Evolutionary conservation across 805 yeast species (phyloP), one percentile per base, ranked within the genome.

Genomic region (Candida arabinofermentans): DNA sequence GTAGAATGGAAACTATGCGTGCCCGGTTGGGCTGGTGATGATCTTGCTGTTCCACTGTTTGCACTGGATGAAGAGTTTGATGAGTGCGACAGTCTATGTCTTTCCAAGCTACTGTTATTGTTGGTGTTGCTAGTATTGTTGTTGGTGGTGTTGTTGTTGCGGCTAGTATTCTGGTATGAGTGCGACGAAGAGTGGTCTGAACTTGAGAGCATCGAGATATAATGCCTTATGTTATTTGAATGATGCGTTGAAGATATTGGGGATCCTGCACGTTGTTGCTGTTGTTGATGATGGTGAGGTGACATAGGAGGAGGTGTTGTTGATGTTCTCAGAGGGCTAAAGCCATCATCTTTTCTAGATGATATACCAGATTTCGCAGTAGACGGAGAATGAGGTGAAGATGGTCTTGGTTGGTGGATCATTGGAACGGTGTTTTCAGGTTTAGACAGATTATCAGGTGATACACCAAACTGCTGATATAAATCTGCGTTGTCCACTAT

Each of bases 401-500:
- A 17, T 5, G 33, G 33, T 5, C 24, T 24, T 24, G 40, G 23
- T 13, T 23, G 34, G 16, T 29, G 34, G 13, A 29, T 29, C 3
- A 24, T 7, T 13, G 36, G 16, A 19, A 26, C 13, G 24, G 23
- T 29, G 24, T 26, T 10, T 5, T 14, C 29, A 7, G 30, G 22
- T 18, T n/a, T 17, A 16, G 51, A 9, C 8, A 30, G n/a, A 32
- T 36, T 40, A 16, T 21, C 39, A 7, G 2, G 14, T 3, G 39
- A 33, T 26, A 47, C 19, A 16, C 37, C 44, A 40, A 37, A 8
- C n/a, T 40, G 6, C 23, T 36, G 36, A 24, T 24, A 17, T 35
- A 45, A 27, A 12, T 43, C 46, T 9, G 27, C 3, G 19, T 42
- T 48, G 26, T 54, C 55, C 24, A 59, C 36, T n/a, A 61, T n/a